Base-by-base conservation (phyloP, 2,329 filamentous ascomycete genomes). In the Cyphellophora attinorum region DNA sequence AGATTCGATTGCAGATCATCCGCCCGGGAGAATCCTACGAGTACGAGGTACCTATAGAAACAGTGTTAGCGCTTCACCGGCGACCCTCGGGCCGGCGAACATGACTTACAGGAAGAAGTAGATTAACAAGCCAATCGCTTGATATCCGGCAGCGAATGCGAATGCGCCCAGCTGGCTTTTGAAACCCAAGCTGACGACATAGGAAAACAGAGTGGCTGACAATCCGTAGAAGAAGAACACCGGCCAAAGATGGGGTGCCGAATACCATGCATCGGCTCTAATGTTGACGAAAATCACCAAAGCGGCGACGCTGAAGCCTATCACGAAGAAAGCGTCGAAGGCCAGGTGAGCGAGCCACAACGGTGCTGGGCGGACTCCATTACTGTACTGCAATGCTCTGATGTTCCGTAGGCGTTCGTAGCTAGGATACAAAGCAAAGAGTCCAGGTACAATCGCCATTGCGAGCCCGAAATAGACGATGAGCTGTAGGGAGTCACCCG, bases 391-490 rank as follows among this genome's bases (percentile, higher is more conserved):
- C 11, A 47, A 27, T 8, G 36, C 40, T 33, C 38, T 31, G 12
- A 45, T 34, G 5, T 40, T 36, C 12, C 23, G 30, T 11, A 32
- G n/a, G 8, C 37, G 14, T 27, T 42, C 39, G 17, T 31, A 34
- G 15, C 16, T 37, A 8, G 37, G 37, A 19, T 42, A 42, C 4
- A 94, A 64, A 0, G 82, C 74, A 49, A 93, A 91, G 63, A 94
- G 85, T n/a, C 79, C 85, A 1, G 86, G 85, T 47, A 80, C 89
- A 2, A 77, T 76, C 6, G 73, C 70, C 58, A 91, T 76, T 1
- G 79, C 82, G 10, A 94, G 67, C 11, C 79, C 76, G 53, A 91
- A 81, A 57, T 93, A 93, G 5, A 83, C 64, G 19, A 88, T 73
- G n/a, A 93, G 67, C 53, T 93, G 83, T 16, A 94, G 59, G 1